phyloP scores from a whole-genome alignment of 2,329 filamentous ascomycete species.

The Beauveria varroae region DNA sequence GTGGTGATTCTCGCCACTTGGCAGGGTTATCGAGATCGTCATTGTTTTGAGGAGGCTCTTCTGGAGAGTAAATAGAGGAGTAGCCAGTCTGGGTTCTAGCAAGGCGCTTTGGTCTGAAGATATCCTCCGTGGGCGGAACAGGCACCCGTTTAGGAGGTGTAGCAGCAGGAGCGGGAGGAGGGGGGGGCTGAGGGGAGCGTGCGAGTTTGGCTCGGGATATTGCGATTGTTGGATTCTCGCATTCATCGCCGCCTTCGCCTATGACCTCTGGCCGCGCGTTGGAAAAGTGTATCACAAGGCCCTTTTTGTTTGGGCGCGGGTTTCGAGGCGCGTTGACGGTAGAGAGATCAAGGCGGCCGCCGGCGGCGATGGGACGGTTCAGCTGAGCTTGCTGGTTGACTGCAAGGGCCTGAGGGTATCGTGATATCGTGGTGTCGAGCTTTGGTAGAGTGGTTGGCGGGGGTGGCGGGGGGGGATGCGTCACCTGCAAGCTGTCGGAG shows the following conservation, averaged over 20 bases:
- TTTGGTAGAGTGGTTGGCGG: constrained; percentile 34
- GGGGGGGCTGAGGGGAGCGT: constrained; percentile 21
- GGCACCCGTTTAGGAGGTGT: constrained; percentile 5
- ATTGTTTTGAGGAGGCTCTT: constrained; percentile 11
- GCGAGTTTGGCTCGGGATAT: constrained; percentile 1
- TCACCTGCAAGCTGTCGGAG: constrained; percentile 47
- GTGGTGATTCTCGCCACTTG: constrained; percentile 12
- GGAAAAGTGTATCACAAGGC: constrained; percentile 66
- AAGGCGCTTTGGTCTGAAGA: constrained; percentile 47
- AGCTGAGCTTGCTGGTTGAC: constrained; percentile 37
- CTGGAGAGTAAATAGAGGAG: constrained; percentile 22
- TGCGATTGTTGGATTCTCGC: constrained; percentile 49
- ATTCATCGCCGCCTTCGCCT: constrained; percentile 86
- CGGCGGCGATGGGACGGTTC: constrained; percentile 33
- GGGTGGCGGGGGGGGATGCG: constrained; percentile 39
- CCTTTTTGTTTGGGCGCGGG: constrained; percentile 50
- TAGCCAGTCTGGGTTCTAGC: constrained; percentile 52
- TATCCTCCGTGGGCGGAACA: constrained; percentile 19
- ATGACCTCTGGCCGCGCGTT: constrained; percentile 72
- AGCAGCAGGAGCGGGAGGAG: constrained; percentile 11
- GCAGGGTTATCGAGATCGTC: constrained; percentile 13
- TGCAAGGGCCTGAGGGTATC: constrained; percentile 47
- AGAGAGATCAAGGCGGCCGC: constrained; percentile 29
- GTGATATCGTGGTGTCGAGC: constrained; percentile 49
- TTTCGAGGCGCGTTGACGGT: constrained; percentile 38